Conservation (phyloP, 2,329 filamentous ascomycete genomes). For the Fusarium praegraminearum region DNA sequence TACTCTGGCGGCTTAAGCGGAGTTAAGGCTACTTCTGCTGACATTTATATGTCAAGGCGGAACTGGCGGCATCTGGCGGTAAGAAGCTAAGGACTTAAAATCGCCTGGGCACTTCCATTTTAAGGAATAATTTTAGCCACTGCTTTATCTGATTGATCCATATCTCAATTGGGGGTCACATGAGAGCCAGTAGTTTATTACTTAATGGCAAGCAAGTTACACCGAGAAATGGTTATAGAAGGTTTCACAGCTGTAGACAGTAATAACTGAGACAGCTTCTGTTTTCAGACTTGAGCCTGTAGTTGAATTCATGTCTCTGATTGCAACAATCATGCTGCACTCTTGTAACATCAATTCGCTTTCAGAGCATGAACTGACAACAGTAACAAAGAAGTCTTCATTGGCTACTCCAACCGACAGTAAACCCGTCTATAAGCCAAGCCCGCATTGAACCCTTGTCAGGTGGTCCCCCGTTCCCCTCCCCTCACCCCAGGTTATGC, state of each 20-base stretch:
- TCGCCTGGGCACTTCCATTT: neutral
- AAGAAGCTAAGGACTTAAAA: neutral
- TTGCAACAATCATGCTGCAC: neutral
- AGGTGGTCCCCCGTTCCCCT: conserved; percentile 24
- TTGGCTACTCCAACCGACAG: conserved; percentile 30
- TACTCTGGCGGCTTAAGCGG: conserved; percentile 20
- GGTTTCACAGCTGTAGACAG: neutral
- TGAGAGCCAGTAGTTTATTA: conserved; percentile 9
- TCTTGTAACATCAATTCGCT: neutral
- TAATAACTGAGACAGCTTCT: conserved; percentile 9
- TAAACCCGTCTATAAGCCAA: conserved; percentile 11
- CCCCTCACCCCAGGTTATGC: conserved; percentile 38
- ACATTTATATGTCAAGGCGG: conserved; percentile 12
- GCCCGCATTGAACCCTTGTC: conserved; percentile 37
- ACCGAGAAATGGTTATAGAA: neutral
- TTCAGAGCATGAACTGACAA: neutral
- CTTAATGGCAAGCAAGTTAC: conserved; percentile 14
- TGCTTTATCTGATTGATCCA: conserved; percentile 13
- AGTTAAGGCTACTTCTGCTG: conserved; percentile 11
- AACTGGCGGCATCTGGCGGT: conserved; percentile 28
- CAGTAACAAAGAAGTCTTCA: conserved; percentile 36
- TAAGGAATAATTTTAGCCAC: conserved; percentile 1
- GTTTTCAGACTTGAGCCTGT: neutral
- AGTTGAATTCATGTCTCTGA: neutral
- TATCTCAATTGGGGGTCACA: conserved; percentile 22